Evolutionary conservation across 228 moss, liverwort and hornwort genomes (phyloP).

Genomic region (Sphagnum magellanicum): DNA sequence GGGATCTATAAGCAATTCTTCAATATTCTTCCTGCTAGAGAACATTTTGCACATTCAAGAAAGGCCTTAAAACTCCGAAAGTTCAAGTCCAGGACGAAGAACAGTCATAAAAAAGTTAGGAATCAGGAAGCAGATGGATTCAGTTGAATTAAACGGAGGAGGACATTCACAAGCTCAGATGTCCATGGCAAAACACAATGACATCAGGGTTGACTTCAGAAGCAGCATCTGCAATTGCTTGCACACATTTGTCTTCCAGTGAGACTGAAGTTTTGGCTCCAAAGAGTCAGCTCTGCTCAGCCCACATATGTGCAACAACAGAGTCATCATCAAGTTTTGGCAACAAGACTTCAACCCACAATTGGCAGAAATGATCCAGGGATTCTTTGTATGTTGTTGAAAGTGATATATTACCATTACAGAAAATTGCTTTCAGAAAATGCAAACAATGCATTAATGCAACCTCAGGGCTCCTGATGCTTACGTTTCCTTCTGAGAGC

Average conservation of each 20-base stretch:
- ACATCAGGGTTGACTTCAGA: conserved; percentile 59
- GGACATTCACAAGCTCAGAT: conserved; percentile 15
- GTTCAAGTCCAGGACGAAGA: not conserved
- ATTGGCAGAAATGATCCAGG: no score
- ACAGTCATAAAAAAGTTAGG: no score
- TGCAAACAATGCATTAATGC: no score
- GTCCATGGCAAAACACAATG: conserved; percentile 85
- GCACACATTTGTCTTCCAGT: conserved; percentile 74
- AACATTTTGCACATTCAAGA: not conserved
- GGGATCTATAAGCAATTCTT: not conserved
- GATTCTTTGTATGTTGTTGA: no score
- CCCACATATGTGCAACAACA: conserved; percentile 92
- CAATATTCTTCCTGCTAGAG: no score
- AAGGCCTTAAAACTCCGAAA: no score
- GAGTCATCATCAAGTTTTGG: conserved; percentile 91
- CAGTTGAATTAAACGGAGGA: not conserved
- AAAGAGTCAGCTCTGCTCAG: conserved; percentile 87
- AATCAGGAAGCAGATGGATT: no score
- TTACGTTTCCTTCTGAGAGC: conserved; percentile 68
- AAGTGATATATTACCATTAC: no score
- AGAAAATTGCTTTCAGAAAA: no score
- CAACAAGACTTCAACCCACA: conserved; percentile 2
- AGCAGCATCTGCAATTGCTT: conserved; percentile 85
- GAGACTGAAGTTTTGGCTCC: conserved; percentile 76
- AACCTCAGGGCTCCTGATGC: no score